Conservation (phyloP, 257 asterid genomes). For the Nicotiana undulata region DNA sequence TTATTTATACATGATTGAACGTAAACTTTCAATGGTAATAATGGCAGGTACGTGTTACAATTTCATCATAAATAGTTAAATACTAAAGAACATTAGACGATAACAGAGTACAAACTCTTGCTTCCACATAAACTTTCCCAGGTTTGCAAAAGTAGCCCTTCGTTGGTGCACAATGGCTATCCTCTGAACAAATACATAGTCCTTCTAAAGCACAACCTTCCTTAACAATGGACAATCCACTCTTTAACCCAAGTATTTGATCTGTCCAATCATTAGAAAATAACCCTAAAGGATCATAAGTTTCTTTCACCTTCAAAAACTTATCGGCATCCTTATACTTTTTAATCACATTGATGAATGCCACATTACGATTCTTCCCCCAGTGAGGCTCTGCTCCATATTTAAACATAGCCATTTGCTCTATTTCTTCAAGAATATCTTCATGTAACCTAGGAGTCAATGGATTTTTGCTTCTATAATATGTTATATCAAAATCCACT, state of each 20-base stretch:
- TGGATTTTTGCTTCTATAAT: constrained; percentile 53
- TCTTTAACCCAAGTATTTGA: constrained; percentile 39
- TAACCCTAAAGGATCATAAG: constrained; percentile 40
- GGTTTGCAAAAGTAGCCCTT: constrained; percentile 45
- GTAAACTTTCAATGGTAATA: no score
- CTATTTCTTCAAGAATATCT: constrained; percentile 52
- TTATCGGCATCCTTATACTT: constrained; percentile 24
- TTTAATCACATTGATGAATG: constrained; percentile 35
- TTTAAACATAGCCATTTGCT: constrained; percentile 55
- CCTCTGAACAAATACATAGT: constrained; percentile 50
- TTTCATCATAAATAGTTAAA: no score
- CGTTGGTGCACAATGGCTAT: constrained; percentile 48
- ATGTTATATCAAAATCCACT: constrained; percentile 49
- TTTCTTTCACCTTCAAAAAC: constrained; percentile 30
- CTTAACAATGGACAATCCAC: constrained; percentile 16
- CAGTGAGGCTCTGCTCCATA: constrained; percentile 60
- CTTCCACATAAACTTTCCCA: constrained; percentile 37
- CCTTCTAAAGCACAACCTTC: constrained; percentile 70
- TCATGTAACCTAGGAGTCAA: constrained; percentile 34
- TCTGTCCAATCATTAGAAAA: constrained; percentile 62
- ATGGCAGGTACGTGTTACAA: no score
- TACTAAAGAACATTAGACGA: background rate
- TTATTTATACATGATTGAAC: no score
- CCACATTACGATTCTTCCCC: constrained; percentile 71
- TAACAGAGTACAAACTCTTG: constrained; percentile 38